Base-by-base conservation (phyloP, 2,329 filamentous ascomycete genomes). In the Cryphonectria parasitica region DNA sequence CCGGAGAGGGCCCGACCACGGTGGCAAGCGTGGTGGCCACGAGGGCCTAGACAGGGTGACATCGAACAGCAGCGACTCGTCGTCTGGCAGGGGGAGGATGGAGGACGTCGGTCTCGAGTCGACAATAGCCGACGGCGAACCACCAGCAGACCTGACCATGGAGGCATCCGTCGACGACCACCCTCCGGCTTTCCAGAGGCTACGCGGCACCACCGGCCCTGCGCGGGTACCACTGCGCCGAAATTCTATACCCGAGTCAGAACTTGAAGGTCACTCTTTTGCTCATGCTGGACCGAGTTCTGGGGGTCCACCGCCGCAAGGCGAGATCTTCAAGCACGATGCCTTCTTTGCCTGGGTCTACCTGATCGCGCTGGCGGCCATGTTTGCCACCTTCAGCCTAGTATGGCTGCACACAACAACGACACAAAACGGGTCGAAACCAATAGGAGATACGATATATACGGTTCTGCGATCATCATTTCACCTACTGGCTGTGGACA, bases 401-500 rank as follows among this genome's bases (percentile, higher is more conserved):
- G 92, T 97, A 34, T 97, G 92, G 84, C 86, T 99, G 56, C 94
- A 98, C 78, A 98, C 95, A 1, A 89, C 92, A 25, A 84, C 92
- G 28, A 84, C 90, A 0, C 91, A 92, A 6, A 83, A 83, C 67
- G 85, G 86, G 68, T 92, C 92, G 77, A 87, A 87, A 71, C 91
- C 91, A 0, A 88, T 97, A 69, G 95, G 95, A 19, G 96, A 99
- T 80, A 98, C 95, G 1, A 94, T 99, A 71, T 99, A 99, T 80
- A 94, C 92, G 19, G 94, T 93, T 5, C 83, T 99, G 49, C 91
- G 92, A 75, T 90, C 90, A 66, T 98, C 95, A 0, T 96, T 97
- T 77, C 91, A 96, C 77, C 91, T 98, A 74, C 89, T 99, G 58
- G 92, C 93, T 1, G 89, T 96, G 67, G 97, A 98, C 81, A 98